Conservation (phyloP, 495 filamentous ascomycete species). For the Penicillium manginii region DNA sequence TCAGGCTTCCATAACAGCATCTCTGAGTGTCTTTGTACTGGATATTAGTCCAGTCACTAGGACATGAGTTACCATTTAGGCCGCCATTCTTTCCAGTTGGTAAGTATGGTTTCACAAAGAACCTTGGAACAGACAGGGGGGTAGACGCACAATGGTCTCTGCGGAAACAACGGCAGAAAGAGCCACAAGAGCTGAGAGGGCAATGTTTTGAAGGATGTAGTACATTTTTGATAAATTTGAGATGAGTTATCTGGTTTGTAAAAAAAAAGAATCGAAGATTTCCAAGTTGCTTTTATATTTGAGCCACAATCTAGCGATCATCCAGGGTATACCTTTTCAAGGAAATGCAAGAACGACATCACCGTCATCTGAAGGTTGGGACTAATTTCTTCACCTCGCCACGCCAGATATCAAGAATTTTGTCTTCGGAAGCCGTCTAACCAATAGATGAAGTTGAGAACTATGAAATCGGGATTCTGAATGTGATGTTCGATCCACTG, state of each 20-base stretch:
- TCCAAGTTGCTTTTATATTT: neutral
- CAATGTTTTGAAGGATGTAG: neutral
- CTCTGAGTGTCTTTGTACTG: neutral
- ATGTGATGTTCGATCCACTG: neutral
- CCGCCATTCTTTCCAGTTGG: neutral
- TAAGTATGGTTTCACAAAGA: neutral
- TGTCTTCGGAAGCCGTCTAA: neutral
- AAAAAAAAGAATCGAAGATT: neutral
- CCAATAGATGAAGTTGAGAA: neutral
- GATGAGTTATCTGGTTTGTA: too few species aligned
- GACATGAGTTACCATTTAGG: neutral
- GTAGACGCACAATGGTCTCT: neutral
- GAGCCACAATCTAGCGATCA: neutral
- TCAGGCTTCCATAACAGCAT: neutral
- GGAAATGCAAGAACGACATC: neutral
- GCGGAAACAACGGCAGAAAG: neutral
- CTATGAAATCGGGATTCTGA: too few species aligned
- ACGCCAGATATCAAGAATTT: neutral
- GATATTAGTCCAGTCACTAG: neutral
- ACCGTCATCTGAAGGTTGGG: too few species aligned
- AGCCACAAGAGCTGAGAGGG: neutral
- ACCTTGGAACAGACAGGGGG: neutral
- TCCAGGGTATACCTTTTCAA: neutral
- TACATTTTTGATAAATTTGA: neutral
- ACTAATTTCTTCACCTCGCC: too few species aligned